phyloP scores from a whole-genome alignment of 495 filamentous ascomycete species.

The Astrothelium subdiscretum region DNA sequence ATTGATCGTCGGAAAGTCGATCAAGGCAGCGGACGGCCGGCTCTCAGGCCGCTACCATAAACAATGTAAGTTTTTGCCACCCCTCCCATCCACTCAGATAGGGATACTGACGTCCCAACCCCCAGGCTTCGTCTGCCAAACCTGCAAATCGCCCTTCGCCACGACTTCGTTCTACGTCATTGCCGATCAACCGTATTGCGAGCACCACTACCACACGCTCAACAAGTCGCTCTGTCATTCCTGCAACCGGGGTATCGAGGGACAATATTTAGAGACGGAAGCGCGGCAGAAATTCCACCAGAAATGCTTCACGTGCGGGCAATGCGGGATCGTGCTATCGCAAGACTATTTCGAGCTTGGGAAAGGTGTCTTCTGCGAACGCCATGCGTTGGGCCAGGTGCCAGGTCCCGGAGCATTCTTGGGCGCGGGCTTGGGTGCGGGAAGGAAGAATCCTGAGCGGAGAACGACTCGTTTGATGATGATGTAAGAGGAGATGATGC shows the following conservation, averaged over 20 bases:
- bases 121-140: slow-evolving; percentile 65
- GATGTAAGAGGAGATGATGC: slow-evolving; percentile 5
- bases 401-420: slow-evolving; percentile 4
- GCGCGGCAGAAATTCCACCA: slow-evolving; percentile 72
- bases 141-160: slow-evolving; percentile 68
- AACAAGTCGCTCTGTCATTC: slow-evolving; percentile 73
- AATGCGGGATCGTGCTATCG: slow-evolving; percentile 27
- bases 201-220: slow-evolving; percentile 82
- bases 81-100: neutral
- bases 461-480: slow-evolving; percentile 19
- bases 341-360: slow-evolving; percentile 55
- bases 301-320: slow-evolving; percentile 67
- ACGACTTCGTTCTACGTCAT: slow-evolving; percentile 90
- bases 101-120: neutral
- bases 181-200: slow-evolving; percentile 78
- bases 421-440: neutral
- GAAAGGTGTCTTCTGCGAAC: slow-evolving; percentile 65
- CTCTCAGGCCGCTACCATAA: slow-evolving; percentile 91
- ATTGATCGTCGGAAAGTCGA: slow-evolving; percentile 76
- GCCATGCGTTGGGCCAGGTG: slow-evolving; percentile 52
- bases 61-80: slow-evolving; percentile 41
- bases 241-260: slow-evolving; percentile 82
- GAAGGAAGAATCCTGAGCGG: slow-evolving; percentile 11
- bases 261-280: slow-evolving; percentile 80
- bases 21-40: slow-evolving; percentile 86